phyloP scores from a whole-genome alignment of 768 basidiomycete species.

The Trametes punicea region DNA sequence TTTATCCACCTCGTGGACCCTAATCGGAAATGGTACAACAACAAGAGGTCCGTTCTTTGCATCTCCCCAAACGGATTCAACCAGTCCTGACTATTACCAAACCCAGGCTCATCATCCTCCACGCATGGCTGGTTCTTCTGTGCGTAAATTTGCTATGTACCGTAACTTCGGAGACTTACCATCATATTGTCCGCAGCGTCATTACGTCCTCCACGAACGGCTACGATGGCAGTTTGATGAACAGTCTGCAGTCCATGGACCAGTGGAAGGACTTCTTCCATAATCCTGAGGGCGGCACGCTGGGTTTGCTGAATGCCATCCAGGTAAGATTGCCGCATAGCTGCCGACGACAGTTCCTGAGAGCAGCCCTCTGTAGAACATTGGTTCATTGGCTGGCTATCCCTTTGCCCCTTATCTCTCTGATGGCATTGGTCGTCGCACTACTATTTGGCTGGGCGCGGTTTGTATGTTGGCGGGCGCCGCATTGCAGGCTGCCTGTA shows the following conservation, averaged over 20 bases:
- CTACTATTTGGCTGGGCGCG: slow-evolving; percentile 65
- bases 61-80: neutral
- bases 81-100: neutral
- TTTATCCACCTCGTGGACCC: slow-evolving; percentile 61
- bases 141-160: slow-evolving; percentile 29
- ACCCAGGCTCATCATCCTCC: slow-evolving; percentile 54
- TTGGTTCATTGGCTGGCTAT: slow-evolving; percentile 63
- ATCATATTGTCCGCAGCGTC: slow-evolving; percentile 39
- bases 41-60: slow-evolving; percentile 51
- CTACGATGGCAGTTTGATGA: slow-evolving; percentile 79
- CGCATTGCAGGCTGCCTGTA: slow-evolving; percentile 67
- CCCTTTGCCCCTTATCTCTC: slow-evolving; percentile 71
- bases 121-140: slow-evolving; percentile 70
- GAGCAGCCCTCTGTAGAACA: slow-evolving; percentile 46
- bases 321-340: slow-evolving; percentile 41
- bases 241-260: slow-evolving; percentile 65
- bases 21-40: slow-evolving; percentile 72
- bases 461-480: slow-evolving; percentile 67
- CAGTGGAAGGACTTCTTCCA: slow-evolving; percentile 65
- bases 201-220: slow-evolving; percentile 76
- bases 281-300: slow-evolving; percentile 49
- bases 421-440: slow-evolving; percentile 68
- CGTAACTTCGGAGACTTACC: neutral
- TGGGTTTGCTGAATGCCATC: slow-evolving; percentile 72
- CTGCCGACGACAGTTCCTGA: neutral